phyloP scores from a whole-genome alignment of 2,329 filamentous ascomycete genomes.

The Truncatella angustata region DNA sequence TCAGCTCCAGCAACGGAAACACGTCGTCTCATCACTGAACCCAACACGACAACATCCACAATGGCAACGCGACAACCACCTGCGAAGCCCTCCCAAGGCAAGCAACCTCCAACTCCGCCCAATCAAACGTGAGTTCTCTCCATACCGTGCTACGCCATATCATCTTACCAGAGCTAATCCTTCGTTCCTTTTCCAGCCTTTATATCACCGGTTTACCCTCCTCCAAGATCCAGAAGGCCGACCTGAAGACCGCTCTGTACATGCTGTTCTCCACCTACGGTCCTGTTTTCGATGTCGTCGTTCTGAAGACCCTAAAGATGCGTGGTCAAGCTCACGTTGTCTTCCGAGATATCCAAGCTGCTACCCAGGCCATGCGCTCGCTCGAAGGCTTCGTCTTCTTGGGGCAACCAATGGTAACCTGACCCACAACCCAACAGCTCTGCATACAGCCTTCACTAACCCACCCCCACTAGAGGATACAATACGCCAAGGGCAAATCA shows the following conservation, averaged over 20 bases:
- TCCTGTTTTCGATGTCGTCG: conserved; percentile 86
- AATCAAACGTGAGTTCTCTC: conserved; percentile 68
- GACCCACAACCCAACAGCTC: background rate
- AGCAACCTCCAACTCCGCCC: conserved; percentile 57
- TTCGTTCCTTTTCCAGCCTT: conserved; percentile 63
- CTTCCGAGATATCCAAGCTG: conserved; percentile 85
- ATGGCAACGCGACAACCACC: conserved; percentile 22
- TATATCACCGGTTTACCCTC: conserved; percentile 86
- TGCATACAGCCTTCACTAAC: background rate
- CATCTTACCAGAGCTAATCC: conserved; percentile 11
- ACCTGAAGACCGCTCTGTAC: conserved; percentile 84
- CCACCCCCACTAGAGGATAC: conserved; percentile 65
- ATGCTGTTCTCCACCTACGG: conserved; percentile 94
- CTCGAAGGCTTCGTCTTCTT: conserved; percentile 85
- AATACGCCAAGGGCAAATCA: conserved; percentile 88
- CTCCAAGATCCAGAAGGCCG: conserved; percentile 84
- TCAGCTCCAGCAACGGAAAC: too few species aligned
- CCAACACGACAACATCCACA: background rate
- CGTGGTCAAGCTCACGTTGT: conserved; percentile 93
- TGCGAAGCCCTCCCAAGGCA: conserved; percentile 34
- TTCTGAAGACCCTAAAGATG: conserved; percentile 87
- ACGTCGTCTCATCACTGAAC: too few species aligned
- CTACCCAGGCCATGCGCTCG: conserved; percentile 88
- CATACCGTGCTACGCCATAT: conserved; percentile 9
- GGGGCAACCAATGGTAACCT: conserved; percentile 73